Conservation (phyloP, 768 basidiomycete genomes). For the Tricholoma flavovirens region DNA sequence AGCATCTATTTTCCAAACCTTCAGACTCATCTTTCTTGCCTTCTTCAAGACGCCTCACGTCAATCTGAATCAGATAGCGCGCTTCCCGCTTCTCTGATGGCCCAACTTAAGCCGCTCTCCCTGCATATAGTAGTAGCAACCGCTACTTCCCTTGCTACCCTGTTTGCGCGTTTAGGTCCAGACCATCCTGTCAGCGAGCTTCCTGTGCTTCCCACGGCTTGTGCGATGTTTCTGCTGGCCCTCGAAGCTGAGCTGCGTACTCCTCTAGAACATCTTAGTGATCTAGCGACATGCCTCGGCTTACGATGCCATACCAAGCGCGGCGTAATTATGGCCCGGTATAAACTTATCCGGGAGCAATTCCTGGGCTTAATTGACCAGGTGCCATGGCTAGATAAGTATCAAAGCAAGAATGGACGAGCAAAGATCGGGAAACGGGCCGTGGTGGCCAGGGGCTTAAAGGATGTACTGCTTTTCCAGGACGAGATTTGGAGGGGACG, state of each 20-base stretch:
- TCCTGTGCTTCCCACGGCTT: slow-evolving; percentile 47
- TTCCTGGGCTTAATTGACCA: slow-evolving; percentile 53
- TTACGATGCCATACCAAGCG: slow-evolving; percentile 44
- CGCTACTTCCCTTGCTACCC: slow-evolving; percentile 39
- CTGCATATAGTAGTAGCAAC: slow-evolving; percentile 40
- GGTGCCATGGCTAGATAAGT: slow-evolving; percentile 72
- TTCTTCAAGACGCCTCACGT: slow-evolving; percentile 18
- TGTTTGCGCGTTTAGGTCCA: slow-evolving; percentile 33
- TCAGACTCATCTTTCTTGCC: slow-evolving; percentile 43
- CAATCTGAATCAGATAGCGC: slow-evolving; percentile 15
- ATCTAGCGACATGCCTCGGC: slow-evolving; percentile 55
- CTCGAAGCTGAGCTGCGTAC: slow-evolving; percentile 61
- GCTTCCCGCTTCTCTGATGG: slow-evolving; percentile 29
- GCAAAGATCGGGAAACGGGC: slow-evolving; percentile 59
- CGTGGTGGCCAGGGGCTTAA: slow-evolving; percentile 60
- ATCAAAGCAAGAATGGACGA: slow-evolving; percentile 43
- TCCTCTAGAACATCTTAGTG: slow-evolving; percentile 46
- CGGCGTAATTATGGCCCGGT: slow-evolving; percentile 59
- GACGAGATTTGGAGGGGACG: slow-evolving; percentile 52
- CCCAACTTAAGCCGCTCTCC: slow-evolving; percentile 34
- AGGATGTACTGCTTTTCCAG: slow-evolving; percentile 65
- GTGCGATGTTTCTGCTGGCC: slow-evolving; percentile 63
- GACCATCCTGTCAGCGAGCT: slow-evolving; percentile 32
- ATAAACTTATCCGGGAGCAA: slow-evolving; percentile 58
- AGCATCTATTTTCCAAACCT: slow-evolving; percentile 53